These are phyloP conservation scores for Aspergillus leporis DNA, from an alignment of 495 filamentous ascomycete genomes.

Conservation along the genomic window DNA sequence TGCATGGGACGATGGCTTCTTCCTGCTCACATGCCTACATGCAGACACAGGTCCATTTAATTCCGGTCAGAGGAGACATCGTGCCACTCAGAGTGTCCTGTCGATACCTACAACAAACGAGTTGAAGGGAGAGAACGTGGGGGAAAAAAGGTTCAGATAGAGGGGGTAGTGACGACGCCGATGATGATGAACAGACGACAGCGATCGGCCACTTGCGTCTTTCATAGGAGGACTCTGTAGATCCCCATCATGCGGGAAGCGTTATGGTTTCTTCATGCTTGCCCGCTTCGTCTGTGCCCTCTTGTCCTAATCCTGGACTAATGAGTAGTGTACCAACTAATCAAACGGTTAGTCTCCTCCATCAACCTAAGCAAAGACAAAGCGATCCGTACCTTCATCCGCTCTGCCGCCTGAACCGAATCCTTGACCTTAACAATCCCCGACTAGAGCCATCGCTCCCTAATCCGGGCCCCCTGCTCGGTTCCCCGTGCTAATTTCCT, in stretches of 20 bases:
- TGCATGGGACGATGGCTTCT: neutral
- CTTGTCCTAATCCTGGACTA: neutral
- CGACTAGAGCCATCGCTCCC: neutral
- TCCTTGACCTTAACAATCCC: conserved; percentile 4
- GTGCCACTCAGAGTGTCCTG: neutral
- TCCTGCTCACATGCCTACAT: neutral
- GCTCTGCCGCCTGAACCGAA: neutral
- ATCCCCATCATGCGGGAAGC: conserved; percentile 13
- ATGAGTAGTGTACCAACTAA: conserved; percentile 1
- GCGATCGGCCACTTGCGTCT: conserved; percentile 23
- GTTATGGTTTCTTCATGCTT: conserved; percentile 4
- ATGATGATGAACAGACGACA: neutral
- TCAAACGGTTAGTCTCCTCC: neutral
- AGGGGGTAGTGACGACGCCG: neutral
- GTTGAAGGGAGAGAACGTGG: neutral
- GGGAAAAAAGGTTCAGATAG: neutral
- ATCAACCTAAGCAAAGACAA: neutral
- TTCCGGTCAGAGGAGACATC: neutral
- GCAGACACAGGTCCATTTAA: neutral
- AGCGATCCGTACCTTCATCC: conserved; percentile 1
- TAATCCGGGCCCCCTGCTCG: neutral
- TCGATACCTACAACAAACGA: neutral
- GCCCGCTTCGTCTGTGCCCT: neutral
- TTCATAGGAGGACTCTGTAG: conserved; percentile 8
- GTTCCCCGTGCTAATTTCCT: neutral